Base-by-base conservation (phyloP, 805 yeast species). In the Citeromyces nyonsensis region DNA sequence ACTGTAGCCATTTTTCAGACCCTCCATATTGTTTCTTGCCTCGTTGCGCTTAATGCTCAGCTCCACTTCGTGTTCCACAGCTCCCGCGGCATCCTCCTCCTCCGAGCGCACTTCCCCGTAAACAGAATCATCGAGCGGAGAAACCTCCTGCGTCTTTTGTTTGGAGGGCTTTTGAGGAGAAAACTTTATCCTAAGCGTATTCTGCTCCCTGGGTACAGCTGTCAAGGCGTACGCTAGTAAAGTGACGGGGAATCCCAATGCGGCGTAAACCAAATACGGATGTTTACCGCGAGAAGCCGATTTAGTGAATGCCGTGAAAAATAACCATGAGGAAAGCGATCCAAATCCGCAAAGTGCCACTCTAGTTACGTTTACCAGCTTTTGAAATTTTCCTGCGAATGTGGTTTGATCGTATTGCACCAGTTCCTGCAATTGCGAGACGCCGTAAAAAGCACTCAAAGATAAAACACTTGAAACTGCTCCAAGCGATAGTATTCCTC, bases 241-340 rank as follows among this genome's bases (percentile, higher is more conserved):
- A 7, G 71, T 57, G 25, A 58, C 29, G 7, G 73, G 31, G 69
- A 24, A 63, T n/a, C 71, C 68, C 6, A 68, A 32, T n/a, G 76
- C 62, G 31, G 78, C 60, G 48, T 80, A 80, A 10, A 80, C 45
- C 45, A 80, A 61, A 48, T 79, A 80, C 13, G 91, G 91, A 51
- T 80, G 93, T 49, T 69, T 69, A 35, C 64, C 73, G 25, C 56
- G 47, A 4, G 51, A 41, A 13, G 81, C 71, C 1, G 84, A 71
- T 31, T 62, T 60, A 32, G 54, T 55, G 46, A 63, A 79, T n/a
- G 78, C 75, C 39, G 63, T 40, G 24, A 60, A 54, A 41, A 79
- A 72, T 32, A 72, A 56, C 25, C 58, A 51, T 1, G 77, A 43
- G 6, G 78, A 61, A 15, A 72, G 28, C 4, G 65, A 46, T 11